Evolutionary conservation across 2,329 filamentous ascomycete species (phyloP).

Genomic region (Dendryphion nanum): DNA sequence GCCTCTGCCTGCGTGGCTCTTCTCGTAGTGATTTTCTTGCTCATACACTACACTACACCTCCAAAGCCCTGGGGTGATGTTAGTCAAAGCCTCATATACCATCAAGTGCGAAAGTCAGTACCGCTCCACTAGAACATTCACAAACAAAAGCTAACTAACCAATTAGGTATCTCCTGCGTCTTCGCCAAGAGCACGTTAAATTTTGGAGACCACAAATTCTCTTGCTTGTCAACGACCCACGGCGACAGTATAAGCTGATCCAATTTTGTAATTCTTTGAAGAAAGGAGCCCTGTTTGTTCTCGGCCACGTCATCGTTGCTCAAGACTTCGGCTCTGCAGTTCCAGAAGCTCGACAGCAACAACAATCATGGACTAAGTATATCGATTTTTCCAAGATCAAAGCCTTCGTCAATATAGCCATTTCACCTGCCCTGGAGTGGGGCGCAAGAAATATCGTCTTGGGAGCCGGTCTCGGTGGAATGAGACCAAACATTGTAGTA

Average conservation of each 20-base stretch:
- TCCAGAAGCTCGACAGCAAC: conserved; percentile 76
- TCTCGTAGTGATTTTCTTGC: conserved; percentile 72
- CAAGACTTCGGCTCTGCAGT: conserved; percentile 77
- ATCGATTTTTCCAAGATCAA: conserved; percentile 86
- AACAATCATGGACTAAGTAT: conserved; percentile 80
- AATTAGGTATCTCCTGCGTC: conserved; percentile 79
- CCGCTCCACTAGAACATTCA: too few species aligned
- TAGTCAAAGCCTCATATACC: conserved; percentile 83
- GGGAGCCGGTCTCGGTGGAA: conserved; percentile 78
- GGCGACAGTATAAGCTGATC: conserved; percentile 78
- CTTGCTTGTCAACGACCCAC: conserved; percentile 76
- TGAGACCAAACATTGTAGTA: conserved; percentile 85
- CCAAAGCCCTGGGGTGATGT: conserved; percentile 91
- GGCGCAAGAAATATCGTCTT: conserved; percentile 79
- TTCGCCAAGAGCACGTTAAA: conserved; percentile 86
- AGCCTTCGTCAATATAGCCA: conserved; percentile 82
- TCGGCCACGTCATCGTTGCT: conserved; percentile 85
- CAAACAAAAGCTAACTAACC: too few species aligned
- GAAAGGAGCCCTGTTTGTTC: conserved; percentile 79
- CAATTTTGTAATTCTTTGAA: conserved; percentile 91
- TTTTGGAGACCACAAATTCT: conserved; percentile 91
- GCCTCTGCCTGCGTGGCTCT: conserved; percentile 73
- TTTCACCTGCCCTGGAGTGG: conserved; percentile 82
- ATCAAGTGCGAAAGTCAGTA: conserved; percentile 84
- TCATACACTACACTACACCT: conserved; percentile 82